phyloP scores from a whole-genome alignment of 75 land plant species.

The Pinus tabuliformis region DNA sequence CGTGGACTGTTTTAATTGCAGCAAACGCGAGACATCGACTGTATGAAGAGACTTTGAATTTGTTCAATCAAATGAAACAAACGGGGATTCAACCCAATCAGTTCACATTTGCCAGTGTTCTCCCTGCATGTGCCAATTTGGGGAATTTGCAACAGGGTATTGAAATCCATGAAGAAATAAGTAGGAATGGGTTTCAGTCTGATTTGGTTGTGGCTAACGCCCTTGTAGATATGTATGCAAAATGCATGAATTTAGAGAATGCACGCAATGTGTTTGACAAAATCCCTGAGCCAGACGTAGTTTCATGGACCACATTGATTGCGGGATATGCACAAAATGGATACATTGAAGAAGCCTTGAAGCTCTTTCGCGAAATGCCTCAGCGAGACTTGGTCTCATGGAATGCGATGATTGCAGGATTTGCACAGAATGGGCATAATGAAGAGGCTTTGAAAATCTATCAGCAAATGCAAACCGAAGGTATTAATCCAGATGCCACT shows the following conservation, averaged over 20 bases:
- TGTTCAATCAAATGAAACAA: conserved; percentile 32
- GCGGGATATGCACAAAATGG: conserved; percentile 49
- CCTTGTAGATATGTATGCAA: conserved; percentile 37
- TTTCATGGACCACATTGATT: conserved; percentile 46
- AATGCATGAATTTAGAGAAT: conserved; percentile 25
- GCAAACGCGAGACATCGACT: conserved; percentile 26
- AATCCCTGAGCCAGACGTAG: conserved; percentile 27
- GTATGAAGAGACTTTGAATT: conserved; percentile 23
- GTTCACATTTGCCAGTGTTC: conserved; percentile 33
- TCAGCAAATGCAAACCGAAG: neutral
- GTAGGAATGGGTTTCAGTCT: conserved; percentile 8
- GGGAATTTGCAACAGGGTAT: conserved; percentile 19
- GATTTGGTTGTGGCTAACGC: conserved; percentile 38
- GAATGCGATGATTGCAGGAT: too few species aligned
- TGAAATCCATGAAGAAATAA: conserved; percentile 33
- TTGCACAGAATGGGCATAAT: too few species aligned
- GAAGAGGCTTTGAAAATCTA: too few species aligned
- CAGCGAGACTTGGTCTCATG: too few species aligned
- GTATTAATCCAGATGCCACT: conserved; percentile 29
- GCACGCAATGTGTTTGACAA: conserved; percentile 32
- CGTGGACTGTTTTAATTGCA: conserved; percentile 48
- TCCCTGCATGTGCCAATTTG: conserved; percentile 31
- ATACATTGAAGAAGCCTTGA: conserved; percentile 21
- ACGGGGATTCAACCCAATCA: conserved; percentile 33
- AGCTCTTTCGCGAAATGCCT: conserved; percentile 26